A percentile compares a stretch with the other conserved stretches of the same genome.
Conservation (phyloP, 2,329 filamentous ascomycete species). For the Pseudocercospora pini-densiflorae region DNA sequence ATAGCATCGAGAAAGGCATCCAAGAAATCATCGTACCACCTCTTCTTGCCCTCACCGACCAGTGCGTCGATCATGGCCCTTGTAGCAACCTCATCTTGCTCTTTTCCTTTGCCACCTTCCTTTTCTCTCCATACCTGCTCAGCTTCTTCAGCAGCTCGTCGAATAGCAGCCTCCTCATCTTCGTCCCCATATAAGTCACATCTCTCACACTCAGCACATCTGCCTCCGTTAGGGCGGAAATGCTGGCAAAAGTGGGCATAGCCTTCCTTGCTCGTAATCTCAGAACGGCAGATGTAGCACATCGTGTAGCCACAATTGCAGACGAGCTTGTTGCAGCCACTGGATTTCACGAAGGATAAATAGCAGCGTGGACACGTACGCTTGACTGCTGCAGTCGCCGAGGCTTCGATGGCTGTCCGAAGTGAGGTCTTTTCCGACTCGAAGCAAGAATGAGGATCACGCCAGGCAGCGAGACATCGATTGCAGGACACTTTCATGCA, state of each 20-base stretch:
- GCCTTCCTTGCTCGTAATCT: slow-evolving; percentile 65
- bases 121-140: slow-evolving; percentile 52
- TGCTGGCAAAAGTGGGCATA: slow-evolving; percentile 97
- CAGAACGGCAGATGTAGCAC: slow-evolving; percentile 88
- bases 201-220: slow-evolving; percentile 75
- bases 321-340: slow-evolving; percentile 95
- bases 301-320: slow-evolving; percentile 96
- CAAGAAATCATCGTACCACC: slow-evolving; percentile 28
- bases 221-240: slow-evolving; percentile 79
- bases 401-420: slow-evolving; percentile 87
- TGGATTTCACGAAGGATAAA: slow-evolving; percentile 88
- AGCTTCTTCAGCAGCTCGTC: slow-evolving; percentile 47
- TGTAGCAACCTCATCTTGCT: slow-evolving; percentile 11
- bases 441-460: slow-evolving; percentile 87
- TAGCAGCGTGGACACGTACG: slow-evolving; percentile 91
- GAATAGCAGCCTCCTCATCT: slow-evolving; percentile 51
- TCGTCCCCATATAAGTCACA: slow-evolving; percentile 57
- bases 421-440: slow-evolving; percentile 81
- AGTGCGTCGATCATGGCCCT: slow-evolving; percentile 26
- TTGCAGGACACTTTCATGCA: slow-evolving; percentile 79
- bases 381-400: slow-evolving; percentile 92
- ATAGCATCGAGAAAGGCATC: slow-evolving; percentile 27
- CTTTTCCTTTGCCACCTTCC: slow-evolving; percentile 39
- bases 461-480: slow-evolving; percentile 80
- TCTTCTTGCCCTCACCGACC: slow-evolving; percentile 23